phyloP scores from a whole-genome alignment of 1,284 basidiomycete species.

The Peniophora sp. region DNA sequence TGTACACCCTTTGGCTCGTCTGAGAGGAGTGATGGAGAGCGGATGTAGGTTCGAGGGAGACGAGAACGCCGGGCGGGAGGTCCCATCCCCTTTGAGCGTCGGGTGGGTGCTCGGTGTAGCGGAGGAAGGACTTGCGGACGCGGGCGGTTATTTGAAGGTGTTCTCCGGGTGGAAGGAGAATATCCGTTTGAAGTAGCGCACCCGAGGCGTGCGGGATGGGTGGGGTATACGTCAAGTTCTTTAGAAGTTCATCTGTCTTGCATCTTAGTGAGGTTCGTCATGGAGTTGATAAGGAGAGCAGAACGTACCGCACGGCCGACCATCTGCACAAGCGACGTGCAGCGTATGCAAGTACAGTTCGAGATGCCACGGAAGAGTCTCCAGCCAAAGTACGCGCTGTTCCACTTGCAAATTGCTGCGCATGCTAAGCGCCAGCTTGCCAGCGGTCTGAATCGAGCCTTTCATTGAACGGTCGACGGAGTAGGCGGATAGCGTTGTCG shows the following conservation, averaged over 20 bases:
- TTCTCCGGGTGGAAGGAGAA: constrained; percentile 65
- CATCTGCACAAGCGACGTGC: constrained; percentile 27
- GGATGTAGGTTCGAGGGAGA: too few species aligned
- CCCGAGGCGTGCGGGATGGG: constrained; percentile 64
- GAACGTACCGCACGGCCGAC: constrained; percentile 34
- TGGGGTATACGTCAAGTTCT: constrained; percentile 58
- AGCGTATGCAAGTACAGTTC: constrained; percentile 86
- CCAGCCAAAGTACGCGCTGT: constrained; percentile 69
- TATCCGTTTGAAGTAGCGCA: constrained; percentile 64
- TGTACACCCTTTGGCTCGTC: constrained; percentile 52
- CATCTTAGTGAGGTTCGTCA: constrained; percentile 7
- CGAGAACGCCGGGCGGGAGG: constrained; percentile 75
- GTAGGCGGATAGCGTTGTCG: constrained; percentile 28
- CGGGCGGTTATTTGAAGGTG: constrained; percentile 66
- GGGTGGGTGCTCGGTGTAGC: constrained; percentile 93
- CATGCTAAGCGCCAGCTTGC: constrained; percentile 64
- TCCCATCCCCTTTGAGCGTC: constrained; percentile 96
- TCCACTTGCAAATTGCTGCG: constrained; percentile 51
- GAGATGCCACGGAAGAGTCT: constrained; percentile 91
- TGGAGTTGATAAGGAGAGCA: constrained; percentile 3
- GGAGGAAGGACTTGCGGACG: constrained; percentile 80
- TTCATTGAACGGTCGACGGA: constrained; percentile 67
- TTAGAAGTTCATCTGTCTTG: constrained; percentile 54
- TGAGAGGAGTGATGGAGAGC: too few species aligned
- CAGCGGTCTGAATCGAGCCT: constrained; percentile 72